phyloP scores from a whole-genome alignment of 192 early-diverging fungal species.

The Backusella morwellensis region DNA sequence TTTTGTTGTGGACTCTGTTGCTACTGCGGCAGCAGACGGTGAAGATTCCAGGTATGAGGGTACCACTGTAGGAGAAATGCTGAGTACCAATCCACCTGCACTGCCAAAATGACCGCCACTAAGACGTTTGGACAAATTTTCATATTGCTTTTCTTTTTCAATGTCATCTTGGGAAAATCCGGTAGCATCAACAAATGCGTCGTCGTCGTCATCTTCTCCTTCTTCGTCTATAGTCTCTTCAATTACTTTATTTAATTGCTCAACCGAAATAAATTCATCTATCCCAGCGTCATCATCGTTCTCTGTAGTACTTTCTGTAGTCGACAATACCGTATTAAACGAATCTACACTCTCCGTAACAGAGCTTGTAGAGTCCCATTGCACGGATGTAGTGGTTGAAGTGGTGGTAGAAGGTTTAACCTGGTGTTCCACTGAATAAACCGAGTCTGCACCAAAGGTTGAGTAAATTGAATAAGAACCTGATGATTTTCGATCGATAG shows the following conservation, averaged over 20 bases:
- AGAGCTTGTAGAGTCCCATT: background rate
- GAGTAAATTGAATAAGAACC: slow-evolving; percentile 18
- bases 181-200: slow-evolving; percentile 30
- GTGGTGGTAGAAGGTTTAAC: background rate
- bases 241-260: background rate
- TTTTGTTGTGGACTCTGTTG: background rate
- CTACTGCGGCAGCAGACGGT: background rate
- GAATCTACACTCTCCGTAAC: slow-evolving; percentile 13
- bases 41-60: background rate
- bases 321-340: slow-evolving; percentile 14
- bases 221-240: slow-evolving; percentile 4
- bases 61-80: slow-evolving; percentile 12
- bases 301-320: slow-evolving; percentile 2
- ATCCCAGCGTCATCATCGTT: background rate
- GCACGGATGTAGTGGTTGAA: background rate
- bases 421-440: slow-evolving; percentile 5
- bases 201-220: slow-evolving; percentile 9
- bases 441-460: slow-evolving; percentile 13
- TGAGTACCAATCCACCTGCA: slow-evolving; percentile 38
- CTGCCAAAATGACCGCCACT: slow-evolving; percentile 34
- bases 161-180: slow-evolving; percentile 24
- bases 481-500: slow-evolving; percentile 10
- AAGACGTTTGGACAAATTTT: slow-evolving; percentile 27
- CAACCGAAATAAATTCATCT: background rate
- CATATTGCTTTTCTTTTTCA: slow-evolving; percentile 15